Evolutionary conservation across 257 asterid genomes (phyloP).

Genomic region (Handroanthus guayacan): DNA sequence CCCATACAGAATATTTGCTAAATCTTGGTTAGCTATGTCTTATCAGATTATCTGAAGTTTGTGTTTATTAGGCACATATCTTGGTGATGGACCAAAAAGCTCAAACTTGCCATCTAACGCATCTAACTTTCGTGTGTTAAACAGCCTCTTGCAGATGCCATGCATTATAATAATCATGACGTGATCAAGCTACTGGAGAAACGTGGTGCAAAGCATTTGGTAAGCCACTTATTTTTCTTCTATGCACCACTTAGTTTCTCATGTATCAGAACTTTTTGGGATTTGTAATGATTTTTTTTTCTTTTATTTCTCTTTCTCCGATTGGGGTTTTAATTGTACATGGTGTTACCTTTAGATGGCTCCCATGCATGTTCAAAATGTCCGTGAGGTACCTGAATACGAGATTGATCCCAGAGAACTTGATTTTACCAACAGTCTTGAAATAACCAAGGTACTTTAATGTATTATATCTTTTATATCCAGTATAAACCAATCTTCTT

Average conservation of each 20-base stretch:
- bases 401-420: slow-evolving; percentile 84
- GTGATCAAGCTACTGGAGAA: slow-evolving; percentile 82
- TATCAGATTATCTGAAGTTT: neutral
- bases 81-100: slow-evolving; percentile 24
- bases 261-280: neutral
- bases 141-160: slow-evolving; percentile 94
- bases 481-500: neutral
- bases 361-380: slow-evolving; percentile 83
- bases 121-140: slow-evolving; percentile 23
- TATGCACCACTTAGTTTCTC: neutral
- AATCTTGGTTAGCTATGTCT: neutral
- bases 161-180: slow-evolving; percentile 81
- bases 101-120: neutral
- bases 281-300: neutral
- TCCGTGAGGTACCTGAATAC: slow-evolving; percentile 87
- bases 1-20: neutral
- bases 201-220: slow-evolving; percentile 73
- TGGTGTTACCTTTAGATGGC: slow-evolving; percentile 60
- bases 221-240: slow-evolving; percentile 38
- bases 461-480: neutral
- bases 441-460: slow-evolving; percentile 71
- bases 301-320: neutral
- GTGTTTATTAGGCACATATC: neutral
- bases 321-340: slow-evolving; percentile 20
- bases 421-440: slow-evolving; percentile 78